Evolutionary conservation across 257 asterid species (phyloP).

Genomic region (Gentiana dahurica): DNA sequence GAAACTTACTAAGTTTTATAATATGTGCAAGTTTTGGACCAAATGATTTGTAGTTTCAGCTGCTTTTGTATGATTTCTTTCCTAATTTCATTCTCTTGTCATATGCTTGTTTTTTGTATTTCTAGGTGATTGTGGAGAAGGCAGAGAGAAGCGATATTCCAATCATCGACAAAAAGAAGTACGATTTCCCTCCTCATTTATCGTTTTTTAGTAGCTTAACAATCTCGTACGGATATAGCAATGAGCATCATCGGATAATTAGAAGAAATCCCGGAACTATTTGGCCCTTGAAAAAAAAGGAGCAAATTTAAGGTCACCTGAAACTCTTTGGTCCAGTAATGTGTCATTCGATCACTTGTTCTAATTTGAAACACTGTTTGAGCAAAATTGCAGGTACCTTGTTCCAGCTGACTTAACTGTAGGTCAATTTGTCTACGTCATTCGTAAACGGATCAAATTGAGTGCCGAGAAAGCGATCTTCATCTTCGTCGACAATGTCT

Average conservation of each 20-base stretch:
- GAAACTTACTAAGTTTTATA: too few species aligned
- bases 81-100: neutral
- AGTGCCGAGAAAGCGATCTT: slow-evolving; percentile 75
- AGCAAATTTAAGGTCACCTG: too few species aligned
- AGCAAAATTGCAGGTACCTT: slow-evolving; percentile 45
- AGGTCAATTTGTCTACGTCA: slow-evolving; percentile 64
- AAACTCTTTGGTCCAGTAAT: too few species aligned
- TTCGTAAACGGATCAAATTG: slow-evolving; percentile 63
- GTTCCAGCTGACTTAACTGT: slow-evolving; percentile 74
- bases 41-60: too few species aligned
- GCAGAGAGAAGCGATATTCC: slow-evolving; percentile 66
- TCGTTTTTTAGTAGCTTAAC: neutral
- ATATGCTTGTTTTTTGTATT: slow-evolving; percentile 6
- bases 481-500: slow-evolving; percentile 49
- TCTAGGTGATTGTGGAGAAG: slow-evolving; percentile 62
- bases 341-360: too few species aligned
- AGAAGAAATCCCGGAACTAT: too few species aligned
- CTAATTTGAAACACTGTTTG: neutral
- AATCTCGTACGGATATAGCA: too few species aligned
- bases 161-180: slow-evolving; percentile 65
- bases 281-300: too few species aligned
- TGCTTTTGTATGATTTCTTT: too few species aligned
- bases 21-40: too few species aligned
- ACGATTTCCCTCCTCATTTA: slow-evolving; percentile 9
- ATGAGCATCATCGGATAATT: too few species aligned